Conservation (phyloP, 2,329 filamentous ascomycete genomes). For the Diaporthe ilicicola region DNA sequence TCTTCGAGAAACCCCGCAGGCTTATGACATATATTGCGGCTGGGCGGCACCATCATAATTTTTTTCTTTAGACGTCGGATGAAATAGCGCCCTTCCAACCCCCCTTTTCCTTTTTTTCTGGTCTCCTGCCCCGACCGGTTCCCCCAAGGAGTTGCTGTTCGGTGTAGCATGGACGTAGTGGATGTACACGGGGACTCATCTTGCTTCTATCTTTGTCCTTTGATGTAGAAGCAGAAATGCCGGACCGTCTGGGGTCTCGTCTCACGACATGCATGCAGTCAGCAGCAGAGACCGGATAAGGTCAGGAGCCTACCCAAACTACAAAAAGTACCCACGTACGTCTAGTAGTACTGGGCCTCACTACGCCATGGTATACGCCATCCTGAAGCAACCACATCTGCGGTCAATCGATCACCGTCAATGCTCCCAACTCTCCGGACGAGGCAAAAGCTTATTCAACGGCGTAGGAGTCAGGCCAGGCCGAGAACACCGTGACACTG, state of each 20-base stretch:
- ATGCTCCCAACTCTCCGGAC: slow-evolving; percentile 8
- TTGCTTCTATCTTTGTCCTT: slow-evolving; percentile 12
- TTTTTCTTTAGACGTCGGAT: not conserved
- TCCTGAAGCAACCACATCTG: slow-evolving; percentile 4
- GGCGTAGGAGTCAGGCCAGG: not conserved
- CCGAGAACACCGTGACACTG: not conserved
- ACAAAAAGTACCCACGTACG: not conserved
- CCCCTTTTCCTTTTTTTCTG: not conserved
- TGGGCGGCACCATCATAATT: slow-evolving; percentile 18
- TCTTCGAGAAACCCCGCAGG: slow-evolving; percentile 5
- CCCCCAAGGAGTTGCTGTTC: not conserved
- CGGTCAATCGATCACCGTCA: slow-evolving; percentile 1
- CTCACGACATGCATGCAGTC: slow-evolving; percentile 25
- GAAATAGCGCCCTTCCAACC: not conserved
- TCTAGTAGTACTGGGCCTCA: not conserved
- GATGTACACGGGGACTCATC: not conserved
- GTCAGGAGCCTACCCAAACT: slow-evolving; percentile 4
- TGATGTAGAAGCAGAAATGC: not conserved
- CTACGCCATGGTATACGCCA: not conserved
- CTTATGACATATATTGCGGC: slow-evolving; percentile 17
- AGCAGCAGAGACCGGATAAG: slow-evolving; percentile 18
- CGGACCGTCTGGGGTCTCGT: slow-evolving; percentile 8
- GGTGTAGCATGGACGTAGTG: not conserved
- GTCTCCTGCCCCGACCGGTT: not conserved
- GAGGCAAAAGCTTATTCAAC: slow-evolving; percentile 18